Percentiles rank a stretch among this genome's conserved stretches.
These are phyloP conservation scores for Hymenoscyphus fraxineus DNA, from an alignment of 2,329 filamentous ascomycete genomes.

Conservation along the genomic window DNA sequence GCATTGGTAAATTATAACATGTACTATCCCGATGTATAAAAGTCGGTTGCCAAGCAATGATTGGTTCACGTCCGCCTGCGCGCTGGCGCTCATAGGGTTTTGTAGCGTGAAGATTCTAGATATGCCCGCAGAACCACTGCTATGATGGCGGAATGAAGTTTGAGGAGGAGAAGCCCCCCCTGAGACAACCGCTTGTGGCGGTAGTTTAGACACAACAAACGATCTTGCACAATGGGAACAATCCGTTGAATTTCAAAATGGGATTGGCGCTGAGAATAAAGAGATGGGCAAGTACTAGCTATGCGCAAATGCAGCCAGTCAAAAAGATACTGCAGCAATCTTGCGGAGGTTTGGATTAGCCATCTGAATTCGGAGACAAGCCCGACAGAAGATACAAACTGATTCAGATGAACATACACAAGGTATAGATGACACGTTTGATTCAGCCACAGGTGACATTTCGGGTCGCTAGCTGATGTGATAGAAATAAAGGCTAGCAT, in stretches of 20 bases:
- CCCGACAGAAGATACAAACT: neutral
- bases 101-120: neutral
- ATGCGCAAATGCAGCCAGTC: neutral
- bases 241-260: neutral
- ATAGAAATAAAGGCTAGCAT: neutral
- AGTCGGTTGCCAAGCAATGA: neutral
- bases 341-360: neutral
- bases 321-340: neutral
- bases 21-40: neutral
- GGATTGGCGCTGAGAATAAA: neutral
- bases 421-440: neutral
- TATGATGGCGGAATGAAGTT: neutral
- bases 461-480: neutral
- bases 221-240: neutral
- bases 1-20: neutral
- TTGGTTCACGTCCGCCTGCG: no score
- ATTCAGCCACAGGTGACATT: neutral
- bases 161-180: neutral
- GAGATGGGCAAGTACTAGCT: neutral
- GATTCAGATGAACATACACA: neutral
- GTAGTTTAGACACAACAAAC: neutral
- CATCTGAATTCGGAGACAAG: neutral
- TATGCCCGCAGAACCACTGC: neutral
- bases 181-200: neutral
- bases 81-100: neutral